These are phyloP conservation scores for Coemansia sp. DNA, from an alignment of 192 early-diverging fungal species.

Conservation along the genomic window DNA sequence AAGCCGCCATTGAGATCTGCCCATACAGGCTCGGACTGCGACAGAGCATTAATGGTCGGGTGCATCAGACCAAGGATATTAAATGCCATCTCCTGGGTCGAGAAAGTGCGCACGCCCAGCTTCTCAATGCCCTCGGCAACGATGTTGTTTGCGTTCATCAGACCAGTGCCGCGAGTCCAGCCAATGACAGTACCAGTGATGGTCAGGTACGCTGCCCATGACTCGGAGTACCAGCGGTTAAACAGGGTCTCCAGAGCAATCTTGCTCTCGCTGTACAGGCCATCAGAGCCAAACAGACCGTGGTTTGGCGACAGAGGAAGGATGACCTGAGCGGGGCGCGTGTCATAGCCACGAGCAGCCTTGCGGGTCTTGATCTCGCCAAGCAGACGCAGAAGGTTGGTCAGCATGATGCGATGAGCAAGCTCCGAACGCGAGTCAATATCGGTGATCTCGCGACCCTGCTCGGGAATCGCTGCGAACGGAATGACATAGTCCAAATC, in stretches of 20 bases:
- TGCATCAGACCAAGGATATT: slow-evolving; percentile 92
- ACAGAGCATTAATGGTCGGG: slow-evolving; percentile 74
- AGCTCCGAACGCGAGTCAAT: slow-evolving; percentile 90
- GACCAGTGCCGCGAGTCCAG: slow-evolving; percentile 95
- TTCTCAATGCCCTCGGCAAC: slow-evolving; percentile 90
- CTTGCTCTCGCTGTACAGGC: slow-evolving; percentile 95
- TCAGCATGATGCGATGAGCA: slow-evolving; percentile 94
- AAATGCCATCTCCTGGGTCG: slow-evolving; percentile 93
- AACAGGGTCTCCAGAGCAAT: slow-evolving; percentile 91
- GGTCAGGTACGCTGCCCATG: slow-evolving; percentile 86
- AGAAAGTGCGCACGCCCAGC: slow-evolving; percentile 92
- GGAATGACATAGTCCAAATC: slow-evolving; percentile 95
- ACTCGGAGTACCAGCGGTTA: slow-evolving; percentile 90
- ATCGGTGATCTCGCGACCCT: slow-evolving; percentile 84
- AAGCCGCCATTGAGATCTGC: slow-evolving; percentile 93
- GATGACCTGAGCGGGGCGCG: slow-evolving; percentile 88
- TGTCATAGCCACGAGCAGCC: slow-evolving; percentile 76
- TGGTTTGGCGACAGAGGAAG: slow-evolving; percentile 95
- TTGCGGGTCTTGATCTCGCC: slow-evolving; percentile 88
- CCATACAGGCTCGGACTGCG: slow-evolving; percentile 83
- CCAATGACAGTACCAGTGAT: slow-evolving; percentile 93
- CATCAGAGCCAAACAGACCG: slow-evolving; percentile 90
- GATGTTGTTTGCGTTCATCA: slow-evolving; percentile 93
- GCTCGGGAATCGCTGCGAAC: slow-evolving; percentile 90
- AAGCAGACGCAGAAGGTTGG: slow-evolving; percentile 85